Evolutionary conservation across 2,329 filamentous ascomycete genomes (phyloP), one percentile per base, ranked within the genome.

Genomic region (Fusarium redolens): DNA sequence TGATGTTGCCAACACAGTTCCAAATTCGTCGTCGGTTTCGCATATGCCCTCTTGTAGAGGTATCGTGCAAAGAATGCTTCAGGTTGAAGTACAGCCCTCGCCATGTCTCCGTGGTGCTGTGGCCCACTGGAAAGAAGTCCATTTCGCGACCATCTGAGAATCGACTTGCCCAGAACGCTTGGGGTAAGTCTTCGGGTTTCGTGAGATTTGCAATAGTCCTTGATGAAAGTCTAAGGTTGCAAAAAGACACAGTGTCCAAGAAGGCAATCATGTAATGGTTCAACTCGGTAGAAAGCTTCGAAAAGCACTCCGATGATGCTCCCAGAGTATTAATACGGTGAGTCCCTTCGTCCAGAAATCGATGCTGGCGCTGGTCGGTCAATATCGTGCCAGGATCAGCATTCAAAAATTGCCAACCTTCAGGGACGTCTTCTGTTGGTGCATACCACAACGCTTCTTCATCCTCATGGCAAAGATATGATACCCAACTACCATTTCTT

Each of bases 101-200:
- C 57, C 69, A 72, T 5, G 33, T 10, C 8, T 13, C 2, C 0
- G 4, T 13, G 4, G 4, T 20, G 7, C 14, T 3, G 12, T 18
- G 3, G 2, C 25, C 4, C 0, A 41, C 15, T 3, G 58, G 44
- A 10, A 61, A 40, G 22, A 73, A 72, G 11, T 6, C 28, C 61
- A 72, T 61, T 8, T 73, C 69, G 5, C 35, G 48, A 14, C 44
- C 35, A 5, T 3, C 15, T 3, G 18, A 7, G 11, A 73, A 73
- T 4, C 69, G 69, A 2, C 69, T 73, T 25, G 20, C 65, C 69
- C 69, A 73, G 12, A 72, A 73, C 0, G 20, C 35, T 10, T 67
- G 65, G 1, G 69, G 44, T 20, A 73, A 55, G 2, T 47, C 18
- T 3, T 12, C 8, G 0, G 54, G 61, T 4, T 22, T 57, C 13